Base-by-base conservation (phyloP, 225 moss, liverwort and hornwort genomes). In the Neckera pumila region DNA sequence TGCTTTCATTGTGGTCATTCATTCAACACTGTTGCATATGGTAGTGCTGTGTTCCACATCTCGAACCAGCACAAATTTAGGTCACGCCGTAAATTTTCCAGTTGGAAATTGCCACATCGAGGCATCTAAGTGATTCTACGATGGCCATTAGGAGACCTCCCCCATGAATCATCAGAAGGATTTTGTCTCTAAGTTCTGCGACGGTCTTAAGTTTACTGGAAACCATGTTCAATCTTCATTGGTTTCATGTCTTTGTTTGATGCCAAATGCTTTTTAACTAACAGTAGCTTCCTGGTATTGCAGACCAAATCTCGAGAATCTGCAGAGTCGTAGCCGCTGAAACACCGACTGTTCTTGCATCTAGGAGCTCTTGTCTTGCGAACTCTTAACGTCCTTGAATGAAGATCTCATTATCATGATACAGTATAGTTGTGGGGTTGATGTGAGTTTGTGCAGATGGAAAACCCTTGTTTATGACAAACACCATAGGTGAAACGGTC, bases 291-390 rank as follows among this genome's bases (percentile, higher is more conserved):
- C 36, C 12, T 76, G 64, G 66, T 45, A 27, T 64, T 76, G 83
- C 83, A 88, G 88, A 88, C 43, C 83, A 88, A 88, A 57, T 43
- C 88, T 75, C 54, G 45, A 83, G 43, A 88, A 83, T 56, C 88
- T 83, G 34, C 66, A 45, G 43, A 83, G 43, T 83, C 88, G 12
- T 83, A 83, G 66, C 45, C 45, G 45, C 57, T 65, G 75, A 65
- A 88, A 56, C 64, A 56, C 22, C 0, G 30, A 65, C 66, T 76
- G 19, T 31, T 31, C 21, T 80, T 43, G 40, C 73, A 82, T 53
- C 23, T n/a, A 34, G 14, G 26, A 87, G 43, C n/a, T 87, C 45
- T 62, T 85, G 28, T 54, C 64, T 75, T 71, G n/a, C 81, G 30
- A n/a, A 59, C 81, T 60, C 60, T 31, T 7, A n/a, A 21, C 11